These are phyloP conservation scores for Viridothelium virens DNA, from an alignment of 495 filamentous ascomycete species.

Conservation along the genomic window DNA sequence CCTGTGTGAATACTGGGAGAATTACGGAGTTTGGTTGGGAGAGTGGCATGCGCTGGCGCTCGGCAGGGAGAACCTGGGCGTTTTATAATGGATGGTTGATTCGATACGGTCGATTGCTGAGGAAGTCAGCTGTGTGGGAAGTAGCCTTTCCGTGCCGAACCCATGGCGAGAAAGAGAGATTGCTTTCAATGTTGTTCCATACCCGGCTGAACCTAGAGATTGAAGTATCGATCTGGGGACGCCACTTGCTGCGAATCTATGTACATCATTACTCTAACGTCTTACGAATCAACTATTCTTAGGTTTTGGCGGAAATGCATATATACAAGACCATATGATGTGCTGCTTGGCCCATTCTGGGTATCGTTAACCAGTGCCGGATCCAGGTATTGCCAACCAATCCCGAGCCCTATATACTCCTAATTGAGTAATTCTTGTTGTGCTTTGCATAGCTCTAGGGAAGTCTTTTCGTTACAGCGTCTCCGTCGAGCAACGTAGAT, in stretches of 20 bases:
- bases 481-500: no score
- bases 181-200: neutral
- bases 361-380: no score
- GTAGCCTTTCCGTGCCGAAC: neutral
- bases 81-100: neutral
- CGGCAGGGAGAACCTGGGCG: neutral
- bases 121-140: neutral
- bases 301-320: neutral
- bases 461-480: no score
- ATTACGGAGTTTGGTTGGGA: neutral
- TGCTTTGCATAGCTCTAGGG: no score
- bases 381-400: no score
- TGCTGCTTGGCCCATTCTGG: no score
- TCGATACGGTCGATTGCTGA: neutral
- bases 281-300: constrained; percentile 1
- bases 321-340: neutral
- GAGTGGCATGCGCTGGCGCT: neutral
- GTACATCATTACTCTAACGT: neutral
- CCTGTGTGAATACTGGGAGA: neutral
- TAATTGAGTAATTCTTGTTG: no score
- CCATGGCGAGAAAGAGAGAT: neutral
- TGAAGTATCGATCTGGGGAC: neutral
- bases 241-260: constrained; percentile 1
- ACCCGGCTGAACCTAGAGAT: constrained; percentile 3
- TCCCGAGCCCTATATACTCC: no score